phyloP scores from a whole-genome alignment of 2,329 filamentous ascomycete genomes.

The Sporothrix inflata region DNA sequence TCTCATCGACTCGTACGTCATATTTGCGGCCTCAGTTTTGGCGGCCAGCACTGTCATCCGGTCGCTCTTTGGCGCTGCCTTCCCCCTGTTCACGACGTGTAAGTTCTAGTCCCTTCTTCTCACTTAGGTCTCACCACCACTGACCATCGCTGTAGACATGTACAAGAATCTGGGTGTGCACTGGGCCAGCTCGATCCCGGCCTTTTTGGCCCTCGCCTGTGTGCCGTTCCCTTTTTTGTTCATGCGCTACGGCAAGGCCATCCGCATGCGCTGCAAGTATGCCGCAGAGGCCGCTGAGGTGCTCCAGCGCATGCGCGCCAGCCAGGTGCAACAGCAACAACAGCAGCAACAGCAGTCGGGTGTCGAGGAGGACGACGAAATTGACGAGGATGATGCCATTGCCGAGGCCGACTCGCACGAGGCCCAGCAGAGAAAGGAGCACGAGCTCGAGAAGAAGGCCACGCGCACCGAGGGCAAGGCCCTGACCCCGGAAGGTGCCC shows the following conservation, averaged over 20 bases:
- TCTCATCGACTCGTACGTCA: conserved; percentile 70
- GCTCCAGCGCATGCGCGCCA: conserved; percentile 50
- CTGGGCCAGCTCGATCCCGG: conserved; percentile 75
- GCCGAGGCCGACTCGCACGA: conserved; percentile 25
- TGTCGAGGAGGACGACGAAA: conserved; percentile 35
- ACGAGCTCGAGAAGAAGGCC: conserved; percentile 21
- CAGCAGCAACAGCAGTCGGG: conserved; percentile 36
- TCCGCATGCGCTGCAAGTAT: conserved; percentile 71
- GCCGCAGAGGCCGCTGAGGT: conserved; percentile 68
- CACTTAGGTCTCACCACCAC: neutral
- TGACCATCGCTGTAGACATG: conserved; percentile 44
- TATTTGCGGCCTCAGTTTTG: conserved; percentile 75
- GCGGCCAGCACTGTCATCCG: conserved; percentile 74
- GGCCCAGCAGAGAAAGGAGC: conserved; percentile 10
- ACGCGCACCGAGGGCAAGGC: conserved; percentile 18
- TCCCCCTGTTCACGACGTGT: conserved; percentile 70
- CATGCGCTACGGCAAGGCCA: conserved; percentile 68
- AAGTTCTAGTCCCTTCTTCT: neutral
- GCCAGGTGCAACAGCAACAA: conserved; percentile 38
- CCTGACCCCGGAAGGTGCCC: neutral
- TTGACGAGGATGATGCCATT: conserved; percentile 29
- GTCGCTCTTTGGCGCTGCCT: conserved; percentile 71
- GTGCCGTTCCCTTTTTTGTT: conserved; percentile 77
- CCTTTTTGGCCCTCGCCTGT: conserved; percentile 72
- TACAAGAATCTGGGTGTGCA: conserved; percentile 67